Evolutionary conservation across 2,329 filamentous ascomycete species (phyloP), one percentile per base, ranked within the genome.

Genomic region (Helicocarpus griseus): DNA sequence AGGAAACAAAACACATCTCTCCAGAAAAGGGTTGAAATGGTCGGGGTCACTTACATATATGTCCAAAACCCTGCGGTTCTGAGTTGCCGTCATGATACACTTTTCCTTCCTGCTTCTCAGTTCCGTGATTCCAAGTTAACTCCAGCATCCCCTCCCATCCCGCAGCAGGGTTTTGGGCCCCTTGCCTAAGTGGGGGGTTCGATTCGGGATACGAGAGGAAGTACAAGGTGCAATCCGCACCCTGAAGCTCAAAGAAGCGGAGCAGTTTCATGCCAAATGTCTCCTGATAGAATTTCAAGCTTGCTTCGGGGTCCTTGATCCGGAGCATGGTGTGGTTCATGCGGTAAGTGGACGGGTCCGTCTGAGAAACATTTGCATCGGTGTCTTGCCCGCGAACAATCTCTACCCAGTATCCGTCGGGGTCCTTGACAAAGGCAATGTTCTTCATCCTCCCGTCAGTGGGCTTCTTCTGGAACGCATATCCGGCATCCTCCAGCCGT

Each of bases 51-150:
- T 73, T 69, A 86, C 89, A 94, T 55, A 96, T 89, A 64, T 96
- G 90, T 0, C 91, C 90, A 59, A 96, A 97, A 0, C 93, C 93
- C 68, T 96, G 89, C 0, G 91, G 91, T 67, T 95, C 77, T 39
- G 83, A 77, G 68, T 98, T 98, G 35, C 93, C 93, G 61, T 95
- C 84, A 70, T 98, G 91, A 67, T 98, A 98, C 65, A 95, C 93
- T 57, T 73, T 73, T 52, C 83, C 80, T 56, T 97, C 86, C 54
- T 74, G 63, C 65, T 91, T 93, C 73, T 97, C 91, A 0, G 73
- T 76, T 28, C 80, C 81, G 56, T 83, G 82, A 62, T 85, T 85
- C 86, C 87, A 95, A 8, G 91, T 96, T 57, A 97, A 72, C 72
- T 97, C 91, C 4, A 97, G 77, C 35, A 97, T 69, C 0, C 91